Percentiles rank a stretch among this genome's conserved stretches.
Conservation (phyloP, 345 rosid genomes). For the Turnera subulata region DNA sequence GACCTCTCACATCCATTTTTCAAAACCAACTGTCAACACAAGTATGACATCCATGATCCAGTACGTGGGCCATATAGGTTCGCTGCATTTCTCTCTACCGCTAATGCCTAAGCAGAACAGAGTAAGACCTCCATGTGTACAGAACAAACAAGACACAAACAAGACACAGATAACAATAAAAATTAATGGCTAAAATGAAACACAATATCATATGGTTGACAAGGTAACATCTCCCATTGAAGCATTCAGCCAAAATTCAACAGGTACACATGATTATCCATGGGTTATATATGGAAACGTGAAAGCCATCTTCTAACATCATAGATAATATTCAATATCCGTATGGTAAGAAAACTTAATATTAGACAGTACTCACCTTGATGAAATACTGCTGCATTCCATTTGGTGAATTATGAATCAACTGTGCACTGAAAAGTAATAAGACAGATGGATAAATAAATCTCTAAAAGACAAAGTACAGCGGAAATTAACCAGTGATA, state of each 20-base stretch:
- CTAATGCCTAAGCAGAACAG: no score
- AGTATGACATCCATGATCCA: no score
- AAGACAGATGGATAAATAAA: not conserved
- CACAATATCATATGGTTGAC: not conserved
- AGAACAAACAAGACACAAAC: no score
- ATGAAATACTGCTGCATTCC: not conserved
- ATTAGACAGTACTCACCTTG: not conserved
- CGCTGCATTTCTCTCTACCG: no score
- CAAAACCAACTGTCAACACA: no score
- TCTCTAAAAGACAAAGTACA: slow-evolving; percentile 7
- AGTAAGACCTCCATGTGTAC: no score
- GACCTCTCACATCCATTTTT: no score
- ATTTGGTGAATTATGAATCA: not conserved
- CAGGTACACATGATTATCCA: not conserved
- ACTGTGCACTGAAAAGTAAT: not conserved
- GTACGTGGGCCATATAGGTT: no score
- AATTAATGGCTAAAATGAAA: not conserved
- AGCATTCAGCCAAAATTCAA: not conserved
- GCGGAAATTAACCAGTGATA: not conserved
- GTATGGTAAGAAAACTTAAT: not conserved
- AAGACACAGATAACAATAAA: no score
- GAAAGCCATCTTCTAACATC: not conserved
- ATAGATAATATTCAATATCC: not conserved
- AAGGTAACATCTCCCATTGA: no score
- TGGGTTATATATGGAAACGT: not conserved